Evolutionary conservation across 371 early-diverging fungal species (phyloP).

Genomic region (Synchytrium microbalum): DNA sequence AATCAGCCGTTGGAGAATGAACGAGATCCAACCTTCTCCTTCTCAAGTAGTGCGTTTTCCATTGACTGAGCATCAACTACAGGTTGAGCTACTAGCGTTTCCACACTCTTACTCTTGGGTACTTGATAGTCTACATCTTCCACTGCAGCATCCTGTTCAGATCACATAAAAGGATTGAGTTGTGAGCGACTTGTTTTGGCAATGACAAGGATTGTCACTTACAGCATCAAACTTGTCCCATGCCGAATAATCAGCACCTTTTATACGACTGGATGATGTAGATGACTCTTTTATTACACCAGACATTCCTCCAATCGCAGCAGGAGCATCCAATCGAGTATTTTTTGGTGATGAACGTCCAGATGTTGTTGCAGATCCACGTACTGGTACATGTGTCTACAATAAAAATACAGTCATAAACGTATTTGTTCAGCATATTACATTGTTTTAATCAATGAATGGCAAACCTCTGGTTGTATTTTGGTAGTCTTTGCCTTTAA

Average conservation of each 20-base stretch:
- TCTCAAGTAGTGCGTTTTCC: conserved; percentile 46
- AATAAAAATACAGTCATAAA: too few species aligned
- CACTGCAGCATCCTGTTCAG: conserved; percentile 18
- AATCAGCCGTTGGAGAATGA: not conserved
- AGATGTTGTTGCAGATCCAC: not conserved
- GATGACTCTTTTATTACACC: not conserved
- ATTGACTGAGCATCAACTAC: not conserved
- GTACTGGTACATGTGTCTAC: not conserved
- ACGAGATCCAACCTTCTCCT: conserved; percentile 47
- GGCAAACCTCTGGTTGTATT: too few species aligned
- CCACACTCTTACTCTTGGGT: not conserved
- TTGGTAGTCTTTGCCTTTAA: not conserved
- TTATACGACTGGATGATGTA: not conserved
- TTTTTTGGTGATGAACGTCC: too few species aligned
- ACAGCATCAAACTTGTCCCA: conserved; percentile 52
- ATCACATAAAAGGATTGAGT: conserved; percentile 5
- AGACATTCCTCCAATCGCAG: not conserved
- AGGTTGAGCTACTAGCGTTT: not conserved
- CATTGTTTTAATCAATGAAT: too few species aligned
- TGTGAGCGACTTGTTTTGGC: not conserved
- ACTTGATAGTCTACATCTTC: conserved; percentile 18
- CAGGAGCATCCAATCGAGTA: too few species aligned
- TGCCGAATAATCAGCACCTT: conserved; percentile 28
- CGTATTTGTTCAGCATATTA: too few species aligned
- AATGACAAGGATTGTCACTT: conserved; percentile 10